Conservation (phyloP, 2,329 filamentous ascomycete genomes). For the Colletotrichum shisoi region DNA sequence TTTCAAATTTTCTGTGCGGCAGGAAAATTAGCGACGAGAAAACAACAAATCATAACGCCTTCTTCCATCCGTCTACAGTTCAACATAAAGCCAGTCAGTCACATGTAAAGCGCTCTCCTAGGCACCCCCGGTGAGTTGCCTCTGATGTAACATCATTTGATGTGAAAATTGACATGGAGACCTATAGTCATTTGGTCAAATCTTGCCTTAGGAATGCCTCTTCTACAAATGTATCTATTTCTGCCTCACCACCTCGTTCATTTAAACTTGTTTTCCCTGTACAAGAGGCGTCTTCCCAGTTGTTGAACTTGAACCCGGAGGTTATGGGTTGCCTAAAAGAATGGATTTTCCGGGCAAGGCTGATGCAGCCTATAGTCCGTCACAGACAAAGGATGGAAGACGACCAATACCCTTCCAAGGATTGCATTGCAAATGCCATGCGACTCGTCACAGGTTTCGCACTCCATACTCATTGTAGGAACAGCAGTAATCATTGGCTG, state of each 20-base stretch:
- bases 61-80: neutral
- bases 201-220: neutral
- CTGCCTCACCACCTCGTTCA: neutral
- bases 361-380: neutral
- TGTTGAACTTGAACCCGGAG: neutral
- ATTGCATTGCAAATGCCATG: neutral
- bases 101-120: neutral
- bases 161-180: no score
- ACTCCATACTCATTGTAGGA: neutral
- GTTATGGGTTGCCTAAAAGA: neutral
- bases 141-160: neutral
- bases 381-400: neutral
- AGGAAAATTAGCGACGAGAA: neutral
- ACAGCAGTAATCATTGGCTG: neutral
- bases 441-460: neutral
- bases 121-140: neutral
- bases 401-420: neutral
- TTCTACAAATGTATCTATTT: neutral
- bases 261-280: neutral
- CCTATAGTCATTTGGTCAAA: no score
- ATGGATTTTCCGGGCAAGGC: neutral
- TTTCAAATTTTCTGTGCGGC: no score
- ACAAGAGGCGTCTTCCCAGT: neutral
- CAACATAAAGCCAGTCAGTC: neutral
- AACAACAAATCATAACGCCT: neutral